Evolutionary conservation across 202 grass and related monocot species (phyloP), one percentile per base, ranked within the genome.

Genomic region (Panicum hallii): DNA sequence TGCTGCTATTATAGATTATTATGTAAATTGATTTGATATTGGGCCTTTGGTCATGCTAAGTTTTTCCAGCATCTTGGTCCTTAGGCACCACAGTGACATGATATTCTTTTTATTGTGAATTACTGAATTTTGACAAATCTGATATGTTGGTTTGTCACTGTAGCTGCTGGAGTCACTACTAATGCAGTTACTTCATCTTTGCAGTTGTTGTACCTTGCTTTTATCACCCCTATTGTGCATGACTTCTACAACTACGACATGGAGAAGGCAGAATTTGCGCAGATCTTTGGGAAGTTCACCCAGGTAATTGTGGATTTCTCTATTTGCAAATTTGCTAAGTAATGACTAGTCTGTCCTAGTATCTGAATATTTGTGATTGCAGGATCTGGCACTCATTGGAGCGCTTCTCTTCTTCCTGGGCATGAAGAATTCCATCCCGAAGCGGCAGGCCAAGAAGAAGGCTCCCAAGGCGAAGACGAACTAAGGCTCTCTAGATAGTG

Each of bases 191-290:
- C 9, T n/a, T 45, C 71, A 66, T 45, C 3, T n/a, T n/a, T 85
- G 73, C 88, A 99, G 97, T 32, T 83, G 23, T 10, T 91, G 16
- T 91, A 99, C 84, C 86, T 99, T 28, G 84, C 82, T 17, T 86
- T 96, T 69, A 83, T 99, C 58, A 92, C 97, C 2, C 97, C 93
- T 0, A 65, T 96, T 3, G 90, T 99, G 5, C 92, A 92, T 0
- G 97, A 99, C 72, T 99, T 96, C 84, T 99, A 96, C 73, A 96
- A 99, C 53, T 96, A 96, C 4, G 93, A 94, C 57, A 89, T 89
- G 20, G 93, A 96, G 79, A 96, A 74, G 77, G 58, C 84, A 10
- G 90, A 96, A 50, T 99, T 99, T 20, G 90, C 89, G 5, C 90
- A 94, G 84, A 85, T 96, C 66, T 99, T 99, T 67, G 84, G 63